phyloP scores from a whole-genome alignment of 164 flowering plant species.

The Cinnamomum chago region DNA sequence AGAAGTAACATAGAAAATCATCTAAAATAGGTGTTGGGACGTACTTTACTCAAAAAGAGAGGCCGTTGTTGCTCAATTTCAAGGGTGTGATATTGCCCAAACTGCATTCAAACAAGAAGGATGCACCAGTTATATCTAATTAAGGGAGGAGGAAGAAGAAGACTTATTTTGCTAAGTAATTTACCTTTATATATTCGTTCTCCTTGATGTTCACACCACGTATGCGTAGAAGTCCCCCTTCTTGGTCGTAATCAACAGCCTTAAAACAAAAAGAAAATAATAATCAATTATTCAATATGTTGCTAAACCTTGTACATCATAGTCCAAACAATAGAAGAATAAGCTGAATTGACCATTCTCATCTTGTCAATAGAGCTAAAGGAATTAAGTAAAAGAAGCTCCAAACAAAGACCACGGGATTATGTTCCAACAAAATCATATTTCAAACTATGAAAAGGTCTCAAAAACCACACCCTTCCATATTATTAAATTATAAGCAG shows the following conservation, averaged over 20 bases:
- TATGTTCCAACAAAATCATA: neutral
- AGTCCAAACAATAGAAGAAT: conserved; percentile 4
- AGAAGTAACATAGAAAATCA: neutral
- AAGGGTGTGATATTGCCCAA: conserved; percentile 85
- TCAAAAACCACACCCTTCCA: neutral
- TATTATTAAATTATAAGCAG: neutral
- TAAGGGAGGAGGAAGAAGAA: neutral
- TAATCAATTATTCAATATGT: neutral
- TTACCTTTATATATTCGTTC: conserved; percentile 79
- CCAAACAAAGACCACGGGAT: neutral
- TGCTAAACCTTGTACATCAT: neutral
- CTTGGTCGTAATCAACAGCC: conserved; percentile 76
- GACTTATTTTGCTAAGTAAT: conserved; percentile 3
- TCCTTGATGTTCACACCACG: conserved; percentile 73
- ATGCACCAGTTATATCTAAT: no score
- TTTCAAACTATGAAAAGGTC: neutral
- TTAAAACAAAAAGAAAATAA: conserved; percentile 7
- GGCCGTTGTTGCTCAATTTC: conserved; percentile 80
- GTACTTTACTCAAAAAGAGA: conserved; percentile 82
- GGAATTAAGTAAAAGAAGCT: neutral
- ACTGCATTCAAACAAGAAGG: conserved; percentile 37
- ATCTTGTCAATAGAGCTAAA: neutral
- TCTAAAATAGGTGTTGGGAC: neutral
- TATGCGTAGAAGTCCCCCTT: conserved; percentile 65
- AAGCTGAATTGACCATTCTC: neutral